phyloP scores from a whole-genome alignment of 306 rosid species.

The Vigna unguiculata region DNA sequence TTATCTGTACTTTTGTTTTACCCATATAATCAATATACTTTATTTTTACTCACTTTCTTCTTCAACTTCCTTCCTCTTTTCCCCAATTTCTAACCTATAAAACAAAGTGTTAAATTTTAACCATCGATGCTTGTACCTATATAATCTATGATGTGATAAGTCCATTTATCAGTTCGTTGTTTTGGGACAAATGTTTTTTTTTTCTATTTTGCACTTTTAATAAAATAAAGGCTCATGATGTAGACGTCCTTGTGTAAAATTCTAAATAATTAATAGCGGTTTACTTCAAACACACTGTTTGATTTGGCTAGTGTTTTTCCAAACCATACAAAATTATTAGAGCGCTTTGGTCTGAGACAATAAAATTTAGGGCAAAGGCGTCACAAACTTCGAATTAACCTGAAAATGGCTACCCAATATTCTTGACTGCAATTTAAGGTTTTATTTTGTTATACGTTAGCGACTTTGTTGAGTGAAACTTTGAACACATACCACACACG shows the following conservation, averaged over 20 bases:
- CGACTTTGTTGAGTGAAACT: background rate
- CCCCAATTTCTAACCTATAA: no score
- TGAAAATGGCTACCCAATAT: background rate
- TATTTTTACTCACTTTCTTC: no score
- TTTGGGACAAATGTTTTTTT: background rate
- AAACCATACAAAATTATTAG: background rate
- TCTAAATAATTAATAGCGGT: background rate
- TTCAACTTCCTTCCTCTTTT: no score
- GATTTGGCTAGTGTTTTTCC: background rate
- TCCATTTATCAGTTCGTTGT: background rate
- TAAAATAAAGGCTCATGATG: background rate
- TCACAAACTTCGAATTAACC: no score
- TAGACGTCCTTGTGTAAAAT: background rate
- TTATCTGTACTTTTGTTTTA: no score
- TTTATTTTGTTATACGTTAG: background rate
- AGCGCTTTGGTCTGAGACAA: background rate
- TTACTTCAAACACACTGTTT: background rate
- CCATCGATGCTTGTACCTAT: background rate
- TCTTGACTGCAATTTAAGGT: constrained; percentile 12
- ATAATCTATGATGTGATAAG: background rate
- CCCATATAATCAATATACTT: no score
- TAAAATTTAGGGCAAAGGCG: no score
- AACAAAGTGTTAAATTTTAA: background rate
- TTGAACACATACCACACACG: no score
- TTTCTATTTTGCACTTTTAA: background rate